Base-by-base conservation (phyloP, 805 yeast genomes). In the Dipodascopsis tothii region DNA sequence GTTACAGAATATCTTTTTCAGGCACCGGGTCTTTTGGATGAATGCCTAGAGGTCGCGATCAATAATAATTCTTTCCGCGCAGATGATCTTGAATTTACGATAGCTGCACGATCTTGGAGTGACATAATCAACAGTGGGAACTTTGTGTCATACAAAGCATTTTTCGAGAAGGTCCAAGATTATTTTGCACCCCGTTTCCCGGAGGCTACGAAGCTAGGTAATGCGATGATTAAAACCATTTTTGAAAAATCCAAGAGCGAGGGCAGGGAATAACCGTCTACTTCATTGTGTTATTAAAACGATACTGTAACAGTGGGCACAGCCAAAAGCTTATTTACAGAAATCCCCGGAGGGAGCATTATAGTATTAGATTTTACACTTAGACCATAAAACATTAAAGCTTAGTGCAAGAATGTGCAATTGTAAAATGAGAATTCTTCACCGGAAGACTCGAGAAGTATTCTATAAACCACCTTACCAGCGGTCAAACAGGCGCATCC, bases 1-100 rank as follows among this genome's bases (percentile, higher is more conserved):
- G 96, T 92, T 20, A 77, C 95, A 0, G 96, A 92, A 60, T 90
- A 86, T 61, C 66, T 92, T 25, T 92, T 90, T 61, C 78, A 94
- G 57, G 77, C 87, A 0, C 90, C 92, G 0, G 83, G 81, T 1
- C 63, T 90, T 30, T 65, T 92, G n/a, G 95, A 87, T 36, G 78
- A 78, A 46, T 81, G 92, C 45, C 72, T 90, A 7, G 74, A 74
- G 14, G 90, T 82, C 47, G 82, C 95, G 0, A 66, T 83, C 9
- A 57, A 68, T 23, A 81, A 84, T 46, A 67, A 72, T 16, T 70
- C 78, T 1, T 92, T 86, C 60, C 73, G 96, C 56, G 78, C 77
- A 23, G 98, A 92, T 60, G 98, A 92, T 63, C 66, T 88, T 54
- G 95, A 88, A 62, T 92, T 92, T 63, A 86, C 87, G 1, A 73